Evolutionary conservation across 805 yeast species (phyloP), one percentile per base, ranked within the genome.

Genomic region (Torulaspora indica): DNA sequence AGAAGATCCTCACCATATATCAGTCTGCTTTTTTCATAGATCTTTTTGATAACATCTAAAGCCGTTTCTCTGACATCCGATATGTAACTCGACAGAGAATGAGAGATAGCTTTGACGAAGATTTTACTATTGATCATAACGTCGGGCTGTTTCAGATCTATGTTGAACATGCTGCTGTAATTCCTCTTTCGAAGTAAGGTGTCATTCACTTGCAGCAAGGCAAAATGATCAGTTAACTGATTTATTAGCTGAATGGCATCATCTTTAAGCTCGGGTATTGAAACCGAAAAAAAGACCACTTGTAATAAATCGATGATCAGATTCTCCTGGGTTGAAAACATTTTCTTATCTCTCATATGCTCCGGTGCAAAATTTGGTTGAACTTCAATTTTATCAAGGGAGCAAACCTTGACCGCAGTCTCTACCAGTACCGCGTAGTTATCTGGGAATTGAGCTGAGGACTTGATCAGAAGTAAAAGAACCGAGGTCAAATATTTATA

Each of bases 1-100:
- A 87, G 82, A 36, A 78, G 76, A 14, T 80, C 85, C 1, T 73
- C 72, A 0, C 91, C 95, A 65, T 88, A 86, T 0, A 93, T 63
- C 0, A 75, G 61, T 1, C 74, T 74, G 10, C 95, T 79, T 0
- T 85, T 73, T 4, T 74, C 66, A 61, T 76, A 79, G 22, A 91
- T 74, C 17, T 69, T 64, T 42, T 79, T 77, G 46, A 91, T 76
- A 0, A 88, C 81, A 18, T 74, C 73, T 17, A 79, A 68, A 42
- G 95, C 97, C 33, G 81, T 77, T 4, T 78, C 78, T 42, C 89
- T 73, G 3, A 90, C 91, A 6, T 77, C 78, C 12, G 72, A 68
- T 42, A 81, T 74, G 68, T 87, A 84, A 48, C 84, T 89, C 43
- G 95, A 82, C 51, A 91, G 71, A 0, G 96, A 90, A 57, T 77